Conservation (phyloP, 2,329 filamentous ascomycete species). For the Phyllosticta citriasiana region DNA sequence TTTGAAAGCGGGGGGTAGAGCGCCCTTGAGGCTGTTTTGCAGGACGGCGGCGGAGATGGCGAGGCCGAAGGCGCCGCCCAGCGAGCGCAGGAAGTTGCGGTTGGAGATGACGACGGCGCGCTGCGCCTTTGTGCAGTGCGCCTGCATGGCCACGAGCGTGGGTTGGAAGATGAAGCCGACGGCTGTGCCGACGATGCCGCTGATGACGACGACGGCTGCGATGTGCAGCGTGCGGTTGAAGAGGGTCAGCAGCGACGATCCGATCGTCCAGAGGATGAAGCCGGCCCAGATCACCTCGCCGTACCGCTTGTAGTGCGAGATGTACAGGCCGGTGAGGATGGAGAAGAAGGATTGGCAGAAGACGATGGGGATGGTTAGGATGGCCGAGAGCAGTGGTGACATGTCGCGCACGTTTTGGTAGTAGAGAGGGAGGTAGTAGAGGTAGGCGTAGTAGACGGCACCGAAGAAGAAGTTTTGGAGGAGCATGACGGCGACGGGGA, state of each 20-base stretch:
- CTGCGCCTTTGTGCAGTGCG: conserved; percentile 40
- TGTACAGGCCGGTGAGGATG: conserved; percentile 46
- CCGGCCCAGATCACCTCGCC: conserved; percentile 48
- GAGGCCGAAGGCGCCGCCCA: conserved; percentile 49
- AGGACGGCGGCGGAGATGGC: conserved; percentile 44
- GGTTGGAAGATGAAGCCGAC: conserved; percentile 46
- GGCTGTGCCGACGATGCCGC: conserved; percentile 34
- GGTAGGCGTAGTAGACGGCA: conserved; percentile 46
- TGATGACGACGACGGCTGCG: conserved; percentile 42
- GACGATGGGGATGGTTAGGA: conserved; percentile 42
- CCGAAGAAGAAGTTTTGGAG: conserved; percentile 52
- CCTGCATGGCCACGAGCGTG: conserved; percentile 48
- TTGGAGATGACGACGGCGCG: conserved; percentile 53
- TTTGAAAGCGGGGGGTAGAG: conserved; percentile 9
- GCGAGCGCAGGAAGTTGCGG: conserved; percentile 52
- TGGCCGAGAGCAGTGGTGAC: conserved; percentile 40
- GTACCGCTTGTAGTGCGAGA: conserved; percentile 48
- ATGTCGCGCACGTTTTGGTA: conserved; percentile 47
- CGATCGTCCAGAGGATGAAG: conserved; percentile 40
- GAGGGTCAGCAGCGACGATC: conserved; percentile 42
- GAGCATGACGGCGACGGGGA: conserved; percentile 45
- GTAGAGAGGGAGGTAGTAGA: conserved; percentile 54
- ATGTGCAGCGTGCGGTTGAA: conserved; percentile 34
- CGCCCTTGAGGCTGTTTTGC: conserved; percentile 24
- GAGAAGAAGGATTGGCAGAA: conserved; percentile 38